Evolutionary conservation across 2,329 filamentous ascomycete species (phyloP), one percentile per base, ranked within the genome.

Genomic region (Coniochaeta sp.): DNA sequence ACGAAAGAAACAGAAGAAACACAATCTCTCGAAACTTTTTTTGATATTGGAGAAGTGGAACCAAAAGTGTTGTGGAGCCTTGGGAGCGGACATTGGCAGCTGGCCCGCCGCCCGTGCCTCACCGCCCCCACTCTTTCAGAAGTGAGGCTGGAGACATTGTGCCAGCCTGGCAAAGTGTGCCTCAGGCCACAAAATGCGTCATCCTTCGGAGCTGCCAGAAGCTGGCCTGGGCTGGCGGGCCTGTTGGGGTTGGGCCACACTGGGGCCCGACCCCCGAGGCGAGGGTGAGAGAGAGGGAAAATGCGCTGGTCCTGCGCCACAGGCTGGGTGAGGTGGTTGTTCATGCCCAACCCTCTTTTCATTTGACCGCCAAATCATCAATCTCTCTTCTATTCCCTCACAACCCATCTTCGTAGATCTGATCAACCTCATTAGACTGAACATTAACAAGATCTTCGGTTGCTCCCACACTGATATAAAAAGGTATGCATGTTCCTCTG

Each of bases 311-410:
- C 64, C 61, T 65, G 63, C 66, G 63, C 63, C 66, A 65, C 62
- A 68, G 57, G 36, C 54, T 47, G n/a, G n/a, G n/a, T n/a, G n/a
- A n/a, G n/a, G n/a, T n/a, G n/a, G 30, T 55, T 59, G 58, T 50
- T 30, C 19, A 67, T 72, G 71, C 71, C 71, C 70, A 72, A 72
- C 70, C 67, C 68, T 65, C 65, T 65, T 52, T 52, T 65, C 65
- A 65, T 68, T 40, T 72, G 71, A 72, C 71, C 70, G 71, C 70
- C 65, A 66, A 68, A 63, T 68, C 66, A 67, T 62, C 64, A 60
- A 60, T 63, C 61, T 61, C 42, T 34, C 50, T 42, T 14, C 14
- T 57, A 28, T 59, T 59, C 62, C 60, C 42, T 57, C 38, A 30
- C 55, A 30, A 52, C 42, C n/a, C 34, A 24, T 32, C 26, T 17